Evolutionary conservation across 139 green algal species (phyloP), one percentile per base, ranked within the genome.

Genomic region (Mesostigma viride): DNA sequence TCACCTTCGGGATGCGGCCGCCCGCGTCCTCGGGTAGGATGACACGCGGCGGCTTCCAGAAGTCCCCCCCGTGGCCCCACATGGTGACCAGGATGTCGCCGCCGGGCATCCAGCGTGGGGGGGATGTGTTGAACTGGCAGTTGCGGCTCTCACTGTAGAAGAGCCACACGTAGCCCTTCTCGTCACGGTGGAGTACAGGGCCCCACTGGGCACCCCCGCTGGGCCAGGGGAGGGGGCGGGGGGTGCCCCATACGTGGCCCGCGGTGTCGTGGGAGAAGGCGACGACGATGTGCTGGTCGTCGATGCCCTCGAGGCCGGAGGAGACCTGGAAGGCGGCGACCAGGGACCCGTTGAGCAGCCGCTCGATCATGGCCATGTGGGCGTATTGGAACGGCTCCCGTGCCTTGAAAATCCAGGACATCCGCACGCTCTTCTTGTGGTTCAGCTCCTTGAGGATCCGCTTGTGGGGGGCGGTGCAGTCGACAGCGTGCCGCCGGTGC

Each of bases 351-450:
- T 58, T 61, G 35, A 5, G 34, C 62, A 44, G 24, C 34, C 36
- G 62, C 17, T 44, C 34, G 35, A 69, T 32, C 62, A 69, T 26
- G 11, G 62, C 62, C 62, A 69, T 69, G 62, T 69, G 62, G 5
- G 24, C 28, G 62, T 69, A 69, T 53, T 17, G 14, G 14, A 14
- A 24, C 40, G 14, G 14, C 40, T 14, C 14, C 40, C 40, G 14
- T 17, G 40, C 40, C 40, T 53, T 53, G 14, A 17, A 14, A 17
- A 53, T 53, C 40, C 40, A 53, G 40, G 14, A 24, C 14, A 24
- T 24, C 40, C 40, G 40, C 14, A 53, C 40, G 40, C n/a, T n/a
- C n/a, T n/a, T n/a, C n/a, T n/a, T n/a, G n/a, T n/a, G n/a, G n/a
- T n/a, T n/a, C n/a, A n/a, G n/a, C n/a, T n/a, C n/a, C n/a, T n/a